These are phyloP conservation scores for Pythium oligandrum DNA, from an alignment of 352 stramenopile species.

Conservation along the genomic window DNA sequence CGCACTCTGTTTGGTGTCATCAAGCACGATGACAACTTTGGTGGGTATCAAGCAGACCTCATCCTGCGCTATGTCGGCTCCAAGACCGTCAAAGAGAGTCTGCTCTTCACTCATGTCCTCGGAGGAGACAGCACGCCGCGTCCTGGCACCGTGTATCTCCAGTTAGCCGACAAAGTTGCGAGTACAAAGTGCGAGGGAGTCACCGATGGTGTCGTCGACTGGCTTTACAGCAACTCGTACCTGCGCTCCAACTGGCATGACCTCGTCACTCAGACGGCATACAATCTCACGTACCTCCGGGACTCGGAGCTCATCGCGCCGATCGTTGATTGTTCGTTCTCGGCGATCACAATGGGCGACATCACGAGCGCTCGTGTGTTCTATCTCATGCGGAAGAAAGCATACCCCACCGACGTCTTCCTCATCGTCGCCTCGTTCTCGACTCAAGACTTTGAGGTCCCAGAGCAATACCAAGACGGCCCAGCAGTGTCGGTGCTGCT, in stretches of 20 bases:
- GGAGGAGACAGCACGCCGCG: conserved; percentile 22
- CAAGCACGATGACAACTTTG: no score
- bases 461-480: conserved; percentile 4
- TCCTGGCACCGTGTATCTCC: conserved; percentile 30
- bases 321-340: conserved; percentile 35
- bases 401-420: conserved; percentile 10
- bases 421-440: conserved; percentile 15
- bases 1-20: no score
- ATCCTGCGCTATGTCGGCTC: neutral
- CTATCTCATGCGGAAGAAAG: conserved; percentile 15
- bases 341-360: conserved; percentile 13
- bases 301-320: conserved; percentile 36
- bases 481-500: conserved; percentile 7
- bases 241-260: conserved; percentile 22
- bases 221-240: conserved; percentile 29
- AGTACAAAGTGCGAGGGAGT: conserved; percentile 15
- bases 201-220: neutral
- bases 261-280: conserved; percentile 20
- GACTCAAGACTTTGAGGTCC: conserved; percentile 16
- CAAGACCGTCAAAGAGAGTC: neutral
- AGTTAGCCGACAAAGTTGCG: neutral
- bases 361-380: conserved; percentile 3
- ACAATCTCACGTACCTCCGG: conserved; percentile 27
- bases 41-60: neutral
- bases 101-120: conserved; percentile 21